Conservation (phyloP, 495 filamentous ascomycete species). For the Bacidia gigantensis region DNA sequence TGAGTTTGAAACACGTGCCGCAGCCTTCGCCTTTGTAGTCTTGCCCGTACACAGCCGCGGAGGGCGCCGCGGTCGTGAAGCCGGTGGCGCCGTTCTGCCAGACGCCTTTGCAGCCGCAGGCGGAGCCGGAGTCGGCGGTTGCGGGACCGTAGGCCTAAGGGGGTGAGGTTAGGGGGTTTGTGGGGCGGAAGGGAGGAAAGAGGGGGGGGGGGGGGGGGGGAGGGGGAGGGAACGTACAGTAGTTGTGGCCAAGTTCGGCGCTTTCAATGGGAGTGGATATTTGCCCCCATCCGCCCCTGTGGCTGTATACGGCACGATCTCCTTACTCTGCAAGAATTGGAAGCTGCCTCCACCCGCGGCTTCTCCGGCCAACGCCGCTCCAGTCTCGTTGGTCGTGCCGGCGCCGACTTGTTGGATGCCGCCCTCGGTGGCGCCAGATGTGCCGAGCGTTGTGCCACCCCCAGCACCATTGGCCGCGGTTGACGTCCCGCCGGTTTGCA, state of each 20-base stretch:
- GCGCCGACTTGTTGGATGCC: background rate
- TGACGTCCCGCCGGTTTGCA: background rate
- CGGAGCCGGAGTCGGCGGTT: background rate
- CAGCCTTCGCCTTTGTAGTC: background rate
- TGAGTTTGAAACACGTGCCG: conserved; percentile 1
- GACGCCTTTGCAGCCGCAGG: conserved; percentile 1
- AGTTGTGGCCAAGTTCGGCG: conserved; percentile 1
- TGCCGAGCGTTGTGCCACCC: too few relatives aligned
- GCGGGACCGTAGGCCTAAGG: background rate
- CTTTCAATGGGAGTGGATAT: background rate
- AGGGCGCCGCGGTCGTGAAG: background rate
- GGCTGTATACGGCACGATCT: background rate
- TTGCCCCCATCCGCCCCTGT: background rate
- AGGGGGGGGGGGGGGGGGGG: background rate
- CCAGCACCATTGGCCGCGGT: background rate
- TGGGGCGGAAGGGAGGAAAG: background rate
- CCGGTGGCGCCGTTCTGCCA: conserved; percentile 4
- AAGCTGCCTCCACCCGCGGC: background rate
- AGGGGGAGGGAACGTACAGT: background rate
- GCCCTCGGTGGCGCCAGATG: background rate
- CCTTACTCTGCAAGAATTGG: background rate
- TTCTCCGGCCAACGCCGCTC: background rate
- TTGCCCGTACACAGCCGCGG: background rate
- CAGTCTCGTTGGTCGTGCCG: background rate
- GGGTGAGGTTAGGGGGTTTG: background rate